phyloP scores from a whole-genome alignment of 129 eudicot genomes.

The Saussurea involucrata region DNA sequence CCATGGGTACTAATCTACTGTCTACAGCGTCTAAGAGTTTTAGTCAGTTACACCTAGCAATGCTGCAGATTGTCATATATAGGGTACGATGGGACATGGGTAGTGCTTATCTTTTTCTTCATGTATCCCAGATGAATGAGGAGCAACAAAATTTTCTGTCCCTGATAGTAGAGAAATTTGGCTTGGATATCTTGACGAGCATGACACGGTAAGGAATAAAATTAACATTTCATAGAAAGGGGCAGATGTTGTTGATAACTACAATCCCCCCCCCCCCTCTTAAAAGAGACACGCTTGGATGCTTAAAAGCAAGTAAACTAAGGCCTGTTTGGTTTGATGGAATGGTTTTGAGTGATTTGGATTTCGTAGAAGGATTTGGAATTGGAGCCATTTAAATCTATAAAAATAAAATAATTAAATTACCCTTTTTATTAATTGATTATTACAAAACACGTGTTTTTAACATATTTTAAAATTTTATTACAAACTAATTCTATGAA shows the following conservation, averaged over 20 bases:
- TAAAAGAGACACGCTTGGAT: neutral
- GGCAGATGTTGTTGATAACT: neutral
- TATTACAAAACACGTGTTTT: too few relatives aligned
- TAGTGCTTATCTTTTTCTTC: constrained; percentile 5
- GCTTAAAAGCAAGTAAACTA: neutral
- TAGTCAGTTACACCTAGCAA: neutral
- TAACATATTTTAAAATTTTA: too few relatives aligned
- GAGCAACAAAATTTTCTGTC: constrained; percentile 9
- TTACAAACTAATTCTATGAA: too few relatives aligned
- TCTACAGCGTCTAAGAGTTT: neutral
- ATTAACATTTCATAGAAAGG: neutral
- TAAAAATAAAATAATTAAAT: too few relatives aligned
- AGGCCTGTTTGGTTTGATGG: too few relatives aligned
- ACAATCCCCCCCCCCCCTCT: neutral
- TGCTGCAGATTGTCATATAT: neutral
- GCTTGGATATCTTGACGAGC: constrained; percentile 9
- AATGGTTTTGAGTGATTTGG: too few relatives aligned
- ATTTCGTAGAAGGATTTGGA: too few relatives aligned
- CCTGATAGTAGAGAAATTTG: constrained; percentile 8
- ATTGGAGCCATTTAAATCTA: too few relatives aligned
- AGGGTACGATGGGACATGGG: neutral
- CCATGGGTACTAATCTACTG: neutral
- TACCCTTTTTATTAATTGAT: neutral
- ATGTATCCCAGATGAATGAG: constrained; percentile 11
- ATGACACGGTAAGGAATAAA: constrained; percentile 15